These are phyloP conservation scores for Mycena olivaceomarginata DNA, from an alignment of 768 basidiomycete genomes.

Conservation along the genomic window DNA sequence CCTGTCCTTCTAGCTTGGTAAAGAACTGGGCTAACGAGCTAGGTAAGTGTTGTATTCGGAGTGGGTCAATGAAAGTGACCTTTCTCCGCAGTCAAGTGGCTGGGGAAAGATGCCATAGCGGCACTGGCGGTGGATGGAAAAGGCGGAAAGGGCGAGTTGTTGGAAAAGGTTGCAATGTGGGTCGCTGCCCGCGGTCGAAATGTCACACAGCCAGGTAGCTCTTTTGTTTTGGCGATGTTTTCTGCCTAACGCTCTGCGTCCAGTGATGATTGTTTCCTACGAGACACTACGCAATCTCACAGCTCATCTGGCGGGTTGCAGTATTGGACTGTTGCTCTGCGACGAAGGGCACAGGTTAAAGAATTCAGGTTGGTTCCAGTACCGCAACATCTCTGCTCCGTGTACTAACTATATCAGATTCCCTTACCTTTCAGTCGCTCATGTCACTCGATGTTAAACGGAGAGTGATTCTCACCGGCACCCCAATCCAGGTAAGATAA, in stretches of 20 bases:
- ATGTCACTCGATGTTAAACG: constrained; percentile 90
- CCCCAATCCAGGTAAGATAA: constrained; percentile 87
- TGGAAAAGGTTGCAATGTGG: constrained; percentile 91
- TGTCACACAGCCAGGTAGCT: constrained; percentile 91
- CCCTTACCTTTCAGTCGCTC: constrained; percentile 90
- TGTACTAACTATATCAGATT: constrained; percentile 70
- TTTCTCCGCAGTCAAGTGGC: constrained; percentile 88
- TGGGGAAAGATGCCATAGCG: constrained; percentile 89
- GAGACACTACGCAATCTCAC: constrained; percentile 93
- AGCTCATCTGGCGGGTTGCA: constrained; percentile 84
- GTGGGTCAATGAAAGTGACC: constrained; percentile 3
- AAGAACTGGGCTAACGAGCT: constrained; percentile 99
- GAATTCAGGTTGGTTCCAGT: constrained; percentile 84
- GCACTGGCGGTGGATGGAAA: constrained; percentile 95
- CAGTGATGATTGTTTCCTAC: constrained; percentile 99
- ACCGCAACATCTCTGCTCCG: not conserved
- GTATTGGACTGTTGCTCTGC: constrained; percentile 94
- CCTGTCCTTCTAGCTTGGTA: constrained; percentile 96
- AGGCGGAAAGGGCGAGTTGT: constrained; percentile 87
- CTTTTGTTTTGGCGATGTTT: constrained; percentile 13
- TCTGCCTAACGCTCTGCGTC: not conserved
- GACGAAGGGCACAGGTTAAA: constrained; percentile 99
- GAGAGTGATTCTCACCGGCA: constrained; percentile 95
- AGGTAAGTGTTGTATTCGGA: constrained; percentile 67
- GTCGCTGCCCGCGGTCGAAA: constrained; percentile 91